These are phyloP conservation scores for Epichloe aotearoae DNA, from an alignment of 2,329 filamentous ascomycete genomes.

Conservation along the genomic window DNA sequence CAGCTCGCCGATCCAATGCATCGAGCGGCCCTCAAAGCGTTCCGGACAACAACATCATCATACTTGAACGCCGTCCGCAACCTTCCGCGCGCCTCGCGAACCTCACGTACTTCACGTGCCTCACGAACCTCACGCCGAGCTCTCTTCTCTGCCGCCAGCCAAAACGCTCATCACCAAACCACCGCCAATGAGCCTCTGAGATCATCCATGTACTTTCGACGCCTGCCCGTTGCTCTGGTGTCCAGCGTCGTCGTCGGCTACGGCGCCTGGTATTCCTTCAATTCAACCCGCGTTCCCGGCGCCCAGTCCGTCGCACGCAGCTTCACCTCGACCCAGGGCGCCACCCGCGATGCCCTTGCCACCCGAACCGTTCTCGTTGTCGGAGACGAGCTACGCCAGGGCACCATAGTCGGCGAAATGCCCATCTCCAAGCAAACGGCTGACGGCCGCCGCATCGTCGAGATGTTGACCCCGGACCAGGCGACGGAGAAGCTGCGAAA, in stretches of 20 bases:
- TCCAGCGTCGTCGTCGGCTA: constrained; percentile 57
- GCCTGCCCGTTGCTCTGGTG: constrained; percentile 51
- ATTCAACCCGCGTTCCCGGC: constrained; percentile 22
- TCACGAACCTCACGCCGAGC: constrained; percentile 24
- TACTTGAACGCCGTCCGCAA: constrained; percentile 49
- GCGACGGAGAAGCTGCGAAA: constrained; percentile 78
- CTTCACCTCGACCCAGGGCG: constrained; percentile 26
- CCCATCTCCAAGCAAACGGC: constrained; percentile 82
- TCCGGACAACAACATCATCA: constrained; percentile 55
- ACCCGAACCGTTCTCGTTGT: constrained; percentile 69
- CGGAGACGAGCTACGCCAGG: constrained; percentile 80
- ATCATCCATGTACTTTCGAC: constrained; percentile 65
- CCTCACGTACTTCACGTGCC: constrained; percentile 24
- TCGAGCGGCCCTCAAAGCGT: constrained; percentile 54
- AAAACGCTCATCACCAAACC: constrained; percentile 16
- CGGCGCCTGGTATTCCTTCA: constrained; percentile 65
- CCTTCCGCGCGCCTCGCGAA: constrained; percentile 30
- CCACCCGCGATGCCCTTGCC: constrained; percentile 26
- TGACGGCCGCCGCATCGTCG: constrained; percentile 71
- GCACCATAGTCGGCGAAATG: constrained; percentile 70
- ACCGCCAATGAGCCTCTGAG: constrained; percentile 39
- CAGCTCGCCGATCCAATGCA: constrained; percentile 43
- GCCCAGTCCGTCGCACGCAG: constrained; percentile 24
- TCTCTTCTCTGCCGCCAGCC: constrained; percentile 16
- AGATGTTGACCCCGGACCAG: constrained; percentile 95